A percentile compares a stretch with the other conserved stretches of the same genome.
Evolutionary conservation across 2,329 filamentous ascomycete species (phyloP).

Genomic region (Aspergillus sp.): DNA sequence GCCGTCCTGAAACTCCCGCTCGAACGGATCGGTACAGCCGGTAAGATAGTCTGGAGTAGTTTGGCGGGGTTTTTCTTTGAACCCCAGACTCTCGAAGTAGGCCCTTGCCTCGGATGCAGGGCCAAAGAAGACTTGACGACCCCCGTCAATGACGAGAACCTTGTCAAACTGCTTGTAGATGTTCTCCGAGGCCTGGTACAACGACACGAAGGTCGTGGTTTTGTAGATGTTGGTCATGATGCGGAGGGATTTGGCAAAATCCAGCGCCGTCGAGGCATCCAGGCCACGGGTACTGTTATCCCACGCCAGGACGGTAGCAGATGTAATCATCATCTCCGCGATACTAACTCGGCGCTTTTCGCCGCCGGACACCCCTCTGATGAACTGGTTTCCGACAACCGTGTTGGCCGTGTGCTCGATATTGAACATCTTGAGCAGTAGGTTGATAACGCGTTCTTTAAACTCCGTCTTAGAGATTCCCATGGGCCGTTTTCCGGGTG

Average conservation of each 20-base stretch:
- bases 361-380: conserved; percentile 76
- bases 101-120: conserved; percentile 62
- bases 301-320: conserved; percentile 70
- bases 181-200: conserved; percentile 82
- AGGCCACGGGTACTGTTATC: conserved; percentile 71
- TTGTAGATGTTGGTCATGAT: conserved; percentile 81
- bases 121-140: conserved; percentile 74
- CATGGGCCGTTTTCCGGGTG: conserved; percentile 73
- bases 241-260: conserved; percentile 67
- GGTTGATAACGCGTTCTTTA: conserved; percentile 70
- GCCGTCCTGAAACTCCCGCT: conserved; percentile 71
- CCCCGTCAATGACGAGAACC: conserved; percentile 75
- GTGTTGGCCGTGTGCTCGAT: conserved; percentile 86
- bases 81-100: conserved; percentile 77
- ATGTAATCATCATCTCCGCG: conserved; percentile 76
- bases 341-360: conserved; percentile 80
- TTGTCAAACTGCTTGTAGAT: conserved; percentile 81
- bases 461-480: conserved; percentile 72
- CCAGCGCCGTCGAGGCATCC: conserved; percentile 65
- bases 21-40: conserved; percentile 79
- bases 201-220: conserved; percentile 78
- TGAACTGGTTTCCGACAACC: conserved; percentile 76
- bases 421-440: conserved; percentile 87
- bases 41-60: conserved; percentile 81
- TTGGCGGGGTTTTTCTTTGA: conserved; percentile 69